phyloP scores from a whole-genome alignment of 1,284 basidiomycete genomes.

The Dichomitus squalens region DNA sequence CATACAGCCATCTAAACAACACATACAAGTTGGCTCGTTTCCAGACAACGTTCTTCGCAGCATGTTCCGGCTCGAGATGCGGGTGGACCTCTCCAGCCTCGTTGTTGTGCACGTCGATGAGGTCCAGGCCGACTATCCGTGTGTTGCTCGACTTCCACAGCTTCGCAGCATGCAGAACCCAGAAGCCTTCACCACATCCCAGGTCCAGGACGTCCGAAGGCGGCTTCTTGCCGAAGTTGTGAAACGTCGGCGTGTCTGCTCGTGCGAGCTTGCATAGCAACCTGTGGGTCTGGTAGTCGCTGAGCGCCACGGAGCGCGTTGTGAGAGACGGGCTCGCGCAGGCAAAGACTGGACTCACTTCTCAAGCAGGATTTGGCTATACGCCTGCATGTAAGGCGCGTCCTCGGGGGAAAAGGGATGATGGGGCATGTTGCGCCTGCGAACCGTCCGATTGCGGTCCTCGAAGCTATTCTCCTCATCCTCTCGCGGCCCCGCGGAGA shows the following conservation, averaged over 20 bases:
- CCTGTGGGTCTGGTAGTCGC: slow-evolving; percentile 57
- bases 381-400: slow-evolving; percentile 66
- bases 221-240: slow-evolving; percentile 50
- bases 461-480: slow-evolving; percentile 19
- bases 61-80: slow-evolving; percentile 18
- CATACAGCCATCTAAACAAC: slow-evolving; percentile 7
- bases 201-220: slow-evolving; percentile 67
- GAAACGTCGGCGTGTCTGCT: slow-evolving; percentile 57
- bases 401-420: slow-evolving; percentile 53
- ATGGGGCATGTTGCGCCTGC: slow-evolving; percentile 40
- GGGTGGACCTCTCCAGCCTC: slow-evolving; percentile 29
- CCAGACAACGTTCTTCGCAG: slow-evolving; percentile 54
- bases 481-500: not conserved
- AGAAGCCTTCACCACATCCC: slow-evolving; percentile 70
- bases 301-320: slow-evolving; percentile 28
- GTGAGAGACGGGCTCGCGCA: not conserved
- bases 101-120: slow-evolving; percentile 51
- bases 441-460: slow-evolving; percentile 23
- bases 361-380: slow-evolving; percentile 56
- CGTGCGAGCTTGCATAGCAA: slow-evolving; percentile 54
- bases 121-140: slow-evolving; percentile 63
- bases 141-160: slow-evolving; percentile 54
- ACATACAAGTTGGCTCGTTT: slow-evolving; percentile 69
- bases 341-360: slow-evolving; percentile 46
- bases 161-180: slow-evolving; percentile 60